Evolutionary conservation across 2,329 filamentous ascomycete species (phyloP), one percentile per base, ranked within the genome.

Genomic region (Xylaria polymorpha): DNA sequence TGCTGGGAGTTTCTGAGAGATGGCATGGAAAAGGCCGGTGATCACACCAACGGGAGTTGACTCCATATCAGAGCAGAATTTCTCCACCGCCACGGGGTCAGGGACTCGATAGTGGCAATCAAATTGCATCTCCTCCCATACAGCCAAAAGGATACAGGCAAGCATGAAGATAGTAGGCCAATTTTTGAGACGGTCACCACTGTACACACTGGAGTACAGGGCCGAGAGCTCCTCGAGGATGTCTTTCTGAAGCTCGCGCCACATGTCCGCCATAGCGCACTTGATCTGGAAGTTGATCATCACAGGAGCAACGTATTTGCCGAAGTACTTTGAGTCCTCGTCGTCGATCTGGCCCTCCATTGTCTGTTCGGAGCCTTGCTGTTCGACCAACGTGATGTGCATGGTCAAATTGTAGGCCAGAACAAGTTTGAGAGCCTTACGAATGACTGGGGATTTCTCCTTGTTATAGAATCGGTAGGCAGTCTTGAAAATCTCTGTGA

Each of bases 251-350:
- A 98, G 86, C 81, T 97, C 94, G 73, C 95, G 94, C 95, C 95
- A 98, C 93, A 98, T 97, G 77, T 97, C 94, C 73, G 94, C 95
- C 83, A 98, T 91, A 64, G 94, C 94, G 77, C 93, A 96, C 88
- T 98, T 98, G 85, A 98, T 94, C 84, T 98, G 94, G 88, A 98
- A 98, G 86, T 98, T 98, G 88, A 98, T 97, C 94, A 98, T 97
- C 79, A 98, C 94, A 14, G 95, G 95, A 18, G 95, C 95, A 71
- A 97, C 90, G 43, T 92, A 94, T 85, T 95, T 95, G 77, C 94
- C 94, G 76, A 88, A 91, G 85, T 92, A 98, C 80, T 93, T 96
- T 73, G 94, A 97, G 63, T 91, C 88, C 76, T 93, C 89, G 77
- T 96, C 92, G 61, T 95, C 90, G 72, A 98, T 95, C 83, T 93